phyloP scores from a whole-genome alignment of 805 yeast species.

The Teunomyces tritomae region DNA sequence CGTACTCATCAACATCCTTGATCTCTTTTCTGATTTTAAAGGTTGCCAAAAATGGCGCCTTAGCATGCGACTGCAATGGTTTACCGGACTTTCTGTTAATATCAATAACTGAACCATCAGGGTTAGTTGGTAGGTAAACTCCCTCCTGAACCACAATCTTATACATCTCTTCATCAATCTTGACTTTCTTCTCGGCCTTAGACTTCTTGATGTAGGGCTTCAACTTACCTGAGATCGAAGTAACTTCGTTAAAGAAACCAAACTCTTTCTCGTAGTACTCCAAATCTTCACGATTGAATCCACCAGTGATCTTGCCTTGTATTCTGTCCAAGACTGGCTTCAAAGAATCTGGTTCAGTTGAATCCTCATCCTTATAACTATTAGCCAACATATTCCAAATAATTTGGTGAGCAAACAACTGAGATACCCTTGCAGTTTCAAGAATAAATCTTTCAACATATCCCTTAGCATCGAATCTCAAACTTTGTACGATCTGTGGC shows the following conservation, averaged over 20 bases:
- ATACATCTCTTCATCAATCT: conserved; percentile 95
- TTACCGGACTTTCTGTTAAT: conserved; percentile 89
- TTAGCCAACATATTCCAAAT: conserved; percentile 98
- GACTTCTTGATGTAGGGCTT: conserved; percentile 92
- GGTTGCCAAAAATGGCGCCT: conserved; percentile 97
- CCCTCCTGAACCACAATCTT: conserved; percentile 69
- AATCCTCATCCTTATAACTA: conserved; percentile 85
- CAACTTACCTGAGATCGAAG: conserved; percentile 89
- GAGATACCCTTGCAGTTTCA: conserved; percentile 89
- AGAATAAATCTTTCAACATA: conserved; percentile 85
- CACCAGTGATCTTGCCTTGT: conserved; percentile 57
- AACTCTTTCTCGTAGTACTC: conserved; percentile 80
- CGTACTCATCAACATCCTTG: conserved; percentile 41
- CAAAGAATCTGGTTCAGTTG: conserved; percentile 70
- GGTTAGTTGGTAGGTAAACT: conserved; percentile 93
- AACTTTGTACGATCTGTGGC: conserved; percentile 93
- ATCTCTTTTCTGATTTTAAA: conserved; percentile 73
- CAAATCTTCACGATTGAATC: conserved; percentile 60
- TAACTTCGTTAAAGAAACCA: conserved; percentile 84
- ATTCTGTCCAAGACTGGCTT: conserved; percentile 82
- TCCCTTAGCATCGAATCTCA: conserved; percentile 79
- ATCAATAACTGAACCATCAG: conserved; percentile 91
- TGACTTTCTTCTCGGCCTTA: conserved; percentile 92
- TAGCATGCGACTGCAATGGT: conserved; percentile 97
- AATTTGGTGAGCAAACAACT: conserved; percentile 93